Conservation (phyloP, 176 grass and related monocot genomes). For the Lolium rigidum region DNA sequence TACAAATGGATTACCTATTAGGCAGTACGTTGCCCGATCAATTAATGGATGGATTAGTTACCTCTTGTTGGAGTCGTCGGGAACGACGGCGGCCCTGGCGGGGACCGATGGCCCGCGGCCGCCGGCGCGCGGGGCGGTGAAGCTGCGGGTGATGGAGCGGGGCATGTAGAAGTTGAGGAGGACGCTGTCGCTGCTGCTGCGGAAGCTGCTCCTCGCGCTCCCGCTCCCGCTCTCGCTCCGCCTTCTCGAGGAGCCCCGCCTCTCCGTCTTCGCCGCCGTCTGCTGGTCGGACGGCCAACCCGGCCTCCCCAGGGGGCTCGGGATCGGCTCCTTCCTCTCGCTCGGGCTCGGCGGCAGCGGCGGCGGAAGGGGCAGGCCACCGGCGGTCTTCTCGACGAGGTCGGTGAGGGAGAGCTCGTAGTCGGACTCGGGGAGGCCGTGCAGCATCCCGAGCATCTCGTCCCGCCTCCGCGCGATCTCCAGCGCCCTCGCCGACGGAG, state of each 20-base stretch:
- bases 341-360: too few species aligned
- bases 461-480: conserved; percentile 72
- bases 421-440: conserved; percentile 73
- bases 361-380: not conserved
- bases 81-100: conserved; percentile 3
- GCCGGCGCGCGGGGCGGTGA: conserved; percentile 58
- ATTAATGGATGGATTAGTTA: conserved; percentile 12
- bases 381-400: conserved; percentile 60
- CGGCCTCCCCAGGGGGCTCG: not conserved
- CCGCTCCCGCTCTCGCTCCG: conserved; percentile 41
- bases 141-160: conserved; percentile 71
- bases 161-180: conserved; percentile 91
- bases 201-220: conserved; percentile 36
- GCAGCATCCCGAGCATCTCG: conserved; percentile 78
- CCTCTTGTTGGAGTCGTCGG: conserved; percentile 55
- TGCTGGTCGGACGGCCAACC: conserved; percentile 24
- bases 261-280: not conserved
- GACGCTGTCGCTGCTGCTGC: conserved; percentile 86
- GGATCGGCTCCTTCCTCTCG: not conserved
- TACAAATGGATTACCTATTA: not conserved
- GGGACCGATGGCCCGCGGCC: conserved; percentile 5
- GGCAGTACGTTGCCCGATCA: not conserved
- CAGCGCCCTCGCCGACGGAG: conserved; percentile 55
- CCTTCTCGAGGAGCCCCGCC: conserved; percentile 44
- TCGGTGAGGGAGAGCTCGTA: conserved; percentile 91